Base-by-base conservation (phyloP, 2,329 filamentous ascomycete species). In the Cercospora sojina region DNA sequence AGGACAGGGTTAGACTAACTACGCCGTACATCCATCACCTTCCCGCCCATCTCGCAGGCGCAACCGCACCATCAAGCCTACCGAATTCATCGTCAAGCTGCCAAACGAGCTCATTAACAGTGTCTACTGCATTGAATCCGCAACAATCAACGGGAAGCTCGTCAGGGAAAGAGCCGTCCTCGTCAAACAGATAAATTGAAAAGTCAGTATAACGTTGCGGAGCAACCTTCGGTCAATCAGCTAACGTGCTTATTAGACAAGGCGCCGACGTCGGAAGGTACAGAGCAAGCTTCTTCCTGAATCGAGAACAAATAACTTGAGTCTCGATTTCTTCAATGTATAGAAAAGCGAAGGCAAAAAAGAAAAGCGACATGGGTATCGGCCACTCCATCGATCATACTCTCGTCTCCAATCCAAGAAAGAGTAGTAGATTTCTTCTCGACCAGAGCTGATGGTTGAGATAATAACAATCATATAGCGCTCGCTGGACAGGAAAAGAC, bases 21-120 rank as follows among this genome's bases (percentile, higher is more conserved):
- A 66, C 63, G 59, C 64, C 64, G 31, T 66, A 66, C 41, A 66
- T 66, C 6, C 64, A 66, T 31, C 64, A 16, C 41, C 56, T 66
- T 18, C 59, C 59, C 23, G 62, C 59, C 6, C 59, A 66, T 41
- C 53, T 59, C 32, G 20, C 58, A 38, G 58, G 58, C 23, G 41
- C 58, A 23, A 18, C 41, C 20, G 58, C 58, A n/a, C 38, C 58
- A 16, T 43, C 58, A 29, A 61, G 31, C 35, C 29, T 23, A n/a
- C 53, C 5, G 3, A 35, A 5, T 31, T 20, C 53, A 35, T 57
- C 53, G 16, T 13, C 53, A 35, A 63, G 20, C 23, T n/a, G 6
- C 29, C 51, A 56, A 7, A 47, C n/a, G 12, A 27, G 27, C 29
- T 32, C 27, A 13, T 18, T n/a, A 7, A 32, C 27, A 18, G 16